Conservation (phyloP, 345 rosid species). For the Odontarrhena argentea region DNA sequence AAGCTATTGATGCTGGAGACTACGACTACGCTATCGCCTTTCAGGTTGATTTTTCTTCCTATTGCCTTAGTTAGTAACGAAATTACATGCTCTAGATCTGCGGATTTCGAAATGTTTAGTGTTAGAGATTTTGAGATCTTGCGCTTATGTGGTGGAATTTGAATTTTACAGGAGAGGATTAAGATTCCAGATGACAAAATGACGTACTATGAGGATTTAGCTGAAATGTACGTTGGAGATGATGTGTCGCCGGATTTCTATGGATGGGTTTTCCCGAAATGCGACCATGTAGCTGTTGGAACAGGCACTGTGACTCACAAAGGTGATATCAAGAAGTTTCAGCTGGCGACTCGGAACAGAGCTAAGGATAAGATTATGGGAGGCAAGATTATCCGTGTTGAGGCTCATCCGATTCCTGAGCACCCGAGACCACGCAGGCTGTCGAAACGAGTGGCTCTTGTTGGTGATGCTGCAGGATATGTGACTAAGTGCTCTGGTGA, state of each 20-base stretch:
- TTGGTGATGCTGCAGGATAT: constrained; percentile 91
- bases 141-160: neutral
- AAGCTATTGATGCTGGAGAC: constrained; percentile 85
- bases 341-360: constrained; percentile 77
- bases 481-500: constrained; percentile 93
- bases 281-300: constrained; percentile 96
- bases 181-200: constrained; percentile 81
- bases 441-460: constrained; percentile 69
- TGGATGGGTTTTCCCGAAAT: constrained; percentile 97
- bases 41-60: constrained; percentile 54
- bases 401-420: constrained; percentile 90
- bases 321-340: constrained; percentile 92
- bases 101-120: neutral
- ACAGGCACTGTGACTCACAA: constrained; percentile 94
- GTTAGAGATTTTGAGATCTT: neutral
- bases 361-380: constrained; percentile 90
- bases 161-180: constrained; percentile 69
- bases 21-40: constrained; percentile 94
- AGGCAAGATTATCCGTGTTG: constrained; percentile 87
- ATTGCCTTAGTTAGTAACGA: neutral
- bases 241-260: constrained; percentile 96
- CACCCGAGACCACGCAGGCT: constrained; percentile 85
- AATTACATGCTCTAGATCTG: neutral
- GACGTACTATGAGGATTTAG: constrained; percentile 83
- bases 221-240: constrained; percentile 95